These are phyloP conservation scores for Agrocybe praecox DNA, from an alignment of 768 basidiomycete species.

Conservation along the genomic window DNA sequence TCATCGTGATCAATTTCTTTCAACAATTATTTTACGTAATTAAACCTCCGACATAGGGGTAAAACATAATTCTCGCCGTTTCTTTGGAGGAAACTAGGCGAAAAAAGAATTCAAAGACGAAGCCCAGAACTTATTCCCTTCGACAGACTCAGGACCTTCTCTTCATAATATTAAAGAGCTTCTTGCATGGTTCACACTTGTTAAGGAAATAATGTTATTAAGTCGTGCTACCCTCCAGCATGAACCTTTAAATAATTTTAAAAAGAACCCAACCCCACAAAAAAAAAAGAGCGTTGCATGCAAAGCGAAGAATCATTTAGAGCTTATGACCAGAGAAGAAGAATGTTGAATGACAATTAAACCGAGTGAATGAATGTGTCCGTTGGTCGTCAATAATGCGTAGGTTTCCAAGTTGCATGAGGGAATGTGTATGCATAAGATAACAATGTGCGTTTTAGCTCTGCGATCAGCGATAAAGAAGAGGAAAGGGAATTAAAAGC, in stretches of 20 bases:
- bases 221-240: background rate
- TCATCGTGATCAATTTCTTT: slow-evolving; percentile 9
- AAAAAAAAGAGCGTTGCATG: background rate
- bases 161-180: too few relatives aligned
- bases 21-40: slow-evolving; percentile 6
- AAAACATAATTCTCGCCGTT: background rate
- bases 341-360: background rate
- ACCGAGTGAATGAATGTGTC: background rate
- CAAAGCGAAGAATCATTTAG: background rate
- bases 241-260: background rate
- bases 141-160: too few relatives aligned
- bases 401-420: too few relatives aligned
- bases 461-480: background rate
- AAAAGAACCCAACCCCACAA: background rate
- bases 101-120: background rate
- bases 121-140: too few relatives aligned
- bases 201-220: background rate
- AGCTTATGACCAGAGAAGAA: background rate
- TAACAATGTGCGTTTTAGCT: too few relatives aligned
- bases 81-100: background rate
- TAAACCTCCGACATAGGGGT: slow-evolving; percentile 2
- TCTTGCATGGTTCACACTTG: background rate
- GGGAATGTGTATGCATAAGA: too few relatives aligned
- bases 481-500: background rate
- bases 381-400: too few relatives aligned